Evolutionary conservation across 805 yeast species (phyloP).

Genomic region (Metschnikowia arizonensis): DNA sequence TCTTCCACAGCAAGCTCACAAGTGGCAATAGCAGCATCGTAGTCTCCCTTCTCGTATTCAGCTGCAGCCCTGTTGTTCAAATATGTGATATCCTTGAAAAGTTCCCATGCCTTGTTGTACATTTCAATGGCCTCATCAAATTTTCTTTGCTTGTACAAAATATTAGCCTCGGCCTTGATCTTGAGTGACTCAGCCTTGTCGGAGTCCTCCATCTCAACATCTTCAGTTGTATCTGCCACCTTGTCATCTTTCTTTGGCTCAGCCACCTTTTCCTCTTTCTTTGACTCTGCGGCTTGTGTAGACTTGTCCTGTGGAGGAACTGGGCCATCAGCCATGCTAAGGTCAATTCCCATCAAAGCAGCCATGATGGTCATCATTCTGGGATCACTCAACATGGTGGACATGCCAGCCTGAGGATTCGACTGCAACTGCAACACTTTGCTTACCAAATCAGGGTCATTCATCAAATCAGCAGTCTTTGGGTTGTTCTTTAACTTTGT

Average conservation of each 20-base stretch:
- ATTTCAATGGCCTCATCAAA: constrained; percentile 90
- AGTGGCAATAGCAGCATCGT: constrained; percentile 76
- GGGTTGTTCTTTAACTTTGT: constrained; percentile 77
- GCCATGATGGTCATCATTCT: constrained; percentile 87
- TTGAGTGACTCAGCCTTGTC: constrained; percentile 55
- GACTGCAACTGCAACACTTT: constrained; percentile 58
- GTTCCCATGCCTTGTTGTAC: constrained; percentile 83
- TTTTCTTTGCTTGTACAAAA: constrained; percentile 75
- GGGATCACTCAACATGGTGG: constrained; percentile 72
- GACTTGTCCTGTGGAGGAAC: constrained; percentile 4
- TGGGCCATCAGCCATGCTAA: constrained; percentile 41
- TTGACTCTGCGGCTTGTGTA: constrained; percentile 13
- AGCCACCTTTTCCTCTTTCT: constrained; percentile 13
- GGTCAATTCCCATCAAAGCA: constrained; percentile 76
- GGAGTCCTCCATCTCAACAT: constrained; percentile 34
- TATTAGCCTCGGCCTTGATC: constrained; percentile 81
- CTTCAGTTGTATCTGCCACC: constrained; percentile 19
- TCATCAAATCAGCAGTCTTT: constrained; percentile 79
- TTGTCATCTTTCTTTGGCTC: constrained; percentile 4
- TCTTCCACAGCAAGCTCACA: constrained; percentile 80
- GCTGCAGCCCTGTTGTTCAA: constrained; percentile 98
- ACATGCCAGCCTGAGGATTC: constrained; percentile 72
- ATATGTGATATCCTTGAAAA: constrained; percentile 80
- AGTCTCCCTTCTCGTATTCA: constrained; percentile 92
- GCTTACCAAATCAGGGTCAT: constrained; percentile 77